Base-by-base conservation (phyloP, 2,329 filamentous ascomycete species). In the Decorospora gaudefroyi region DNA sequence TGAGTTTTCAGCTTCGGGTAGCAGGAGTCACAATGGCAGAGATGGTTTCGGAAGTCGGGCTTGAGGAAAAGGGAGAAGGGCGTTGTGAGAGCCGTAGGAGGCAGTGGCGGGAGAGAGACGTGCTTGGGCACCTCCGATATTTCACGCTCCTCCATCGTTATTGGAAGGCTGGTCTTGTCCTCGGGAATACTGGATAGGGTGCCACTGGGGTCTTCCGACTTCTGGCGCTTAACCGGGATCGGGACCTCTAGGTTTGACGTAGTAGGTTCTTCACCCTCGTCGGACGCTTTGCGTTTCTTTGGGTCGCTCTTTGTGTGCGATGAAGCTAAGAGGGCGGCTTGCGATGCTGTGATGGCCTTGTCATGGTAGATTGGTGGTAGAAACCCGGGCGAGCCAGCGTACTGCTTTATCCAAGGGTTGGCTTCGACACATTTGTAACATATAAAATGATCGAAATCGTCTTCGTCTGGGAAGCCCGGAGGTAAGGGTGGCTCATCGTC, bases 341-440 rank as follows among this genome's bases (percentile, higher is more conserved):
- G 41, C 4, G 46, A 26, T 15, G 40, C 23, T 11, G 63, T 61
- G 15, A 62, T 35, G 3, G 47, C 43, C n/a, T 57, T 58, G 21
- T 73, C 58, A 48, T 71, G 70, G 55, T 84, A 85, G 0, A 96
- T 80, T 0, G 91, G 80, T 0, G 82, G 77, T 0, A 97, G 75
- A 62, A 99, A 97, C 0, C 91, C 90, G 0, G 82, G 65, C 0
- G 87, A 82, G 2, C 87, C 86, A 4, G 88, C 90, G 65, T 97
- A 97, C 52, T 78, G 78, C 73, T 92, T 95, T 68, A 97, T 86
- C 93, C 93, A 99, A 0, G 90, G 88, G 58, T 90, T 83, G 1
- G 90, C 83, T 27, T 91, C 84, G 10, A 95, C 80, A 59, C 93
- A 99, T 66, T 95, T 95, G 76, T 93, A 96, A 75, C 93, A 99